A percentile compares a stretch with the other conserved stretches of the same genome.
These are phyloP conservation scores for Cryptomeria japonica DNA, from an alignment of 75 land plant species.

Conservation along the genomic window DNA sequence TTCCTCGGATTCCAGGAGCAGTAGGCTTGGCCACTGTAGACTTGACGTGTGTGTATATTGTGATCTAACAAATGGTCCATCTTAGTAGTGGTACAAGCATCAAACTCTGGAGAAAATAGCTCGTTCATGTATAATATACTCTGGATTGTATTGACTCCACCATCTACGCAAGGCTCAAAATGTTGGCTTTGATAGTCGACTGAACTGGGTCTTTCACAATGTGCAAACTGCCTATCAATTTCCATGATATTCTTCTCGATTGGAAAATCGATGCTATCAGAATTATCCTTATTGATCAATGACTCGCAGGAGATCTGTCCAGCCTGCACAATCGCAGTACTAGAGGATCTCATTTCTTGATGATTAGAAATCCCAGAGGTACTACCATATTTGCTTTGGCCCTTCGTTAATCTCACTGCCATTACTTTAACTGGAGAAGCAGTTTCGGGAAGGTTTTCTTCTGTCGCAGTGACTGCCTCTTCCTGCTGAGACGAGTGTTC, in stretches of 20 bases:
- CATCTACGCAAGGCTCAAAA: not conserved
- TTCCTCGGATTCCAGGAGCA: constrained; percentile 6
- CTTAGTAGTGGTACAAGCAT: not conserved
- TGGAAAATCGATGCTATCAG: not conserved
- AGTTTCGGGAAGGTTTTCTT: not conserved
- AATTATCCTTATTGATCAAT: not conserved
- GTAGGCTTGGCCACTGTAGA: not conserved
- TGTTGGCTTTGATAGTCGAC: not conserved
- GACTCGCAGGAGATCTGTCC: not conserved
- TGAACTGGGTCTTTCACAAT: not conserved
- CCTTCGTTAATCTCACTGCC: not conserved
- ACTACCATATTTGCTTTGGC: too few species aligned
- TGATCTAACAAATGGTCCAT: not conserved
- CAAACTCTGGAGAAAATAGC: not conserved
- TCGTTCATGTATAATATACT: not conserved
- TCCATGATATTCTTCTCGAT: not conserved
- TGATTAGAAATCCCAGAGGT: too few species aligned
- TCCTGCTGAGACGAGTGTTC: constrained; percentile 7
- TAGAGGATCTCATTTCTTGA: too few species aligned
- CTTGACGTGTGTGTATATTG: not conserved
- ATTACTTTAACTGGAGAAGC: not conserved
- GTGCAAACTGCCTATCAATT: too few species aligned
- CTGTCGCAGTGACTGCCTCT: not conserved
- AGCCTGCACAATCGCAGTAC: not conserved
- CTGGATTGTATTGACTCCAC: not conserved